Conservation (phyloP, 1,139 yeast genomes). For the Kluyveromyces marxianus region DNA sequence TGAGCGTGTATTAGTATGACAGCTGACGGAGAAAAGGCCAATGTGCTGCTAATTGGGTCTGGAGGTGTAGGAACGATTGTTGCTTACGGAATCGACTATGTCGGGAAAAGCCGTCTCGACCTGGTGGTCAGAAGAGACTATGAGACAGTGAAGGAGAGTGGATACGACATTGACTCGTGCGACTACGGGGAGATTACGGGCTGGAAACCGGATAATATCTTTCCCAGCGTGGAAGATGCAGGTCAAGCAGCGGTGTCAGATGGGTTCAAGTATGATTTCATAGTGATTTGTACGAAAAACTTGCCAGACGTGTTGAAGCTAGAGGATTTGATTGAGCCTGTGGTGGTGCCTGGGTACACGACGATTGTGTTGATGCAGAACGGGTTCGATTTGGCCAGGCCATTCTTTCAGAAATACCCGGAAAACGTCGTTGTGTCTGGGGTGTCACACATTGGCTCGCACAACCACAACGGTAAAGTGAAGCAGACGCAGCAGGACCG, state of each 20-base stretch:
- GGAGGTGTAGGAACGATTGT: conserved; percentile 58
- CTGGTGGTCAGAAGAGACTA: conserved; percentile 50
- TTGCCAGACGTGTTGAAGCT: conserved; percentile 43
- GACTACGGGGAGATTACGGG: conserved; percentile 42
- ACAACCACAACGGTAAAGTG: conserved; percentile 27
- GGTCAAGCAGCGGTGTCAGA: conserved; percentile 12
- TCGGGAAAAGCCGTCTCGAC: conserved; percentile 37
- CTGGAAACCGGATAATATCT: conserved; percentile 47
- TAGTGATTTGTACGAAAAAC: conserved; percentile 46
- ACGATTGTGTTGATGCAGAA: conserved; percentile 46
- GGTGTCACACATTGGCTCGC: conserved; percentile 40
- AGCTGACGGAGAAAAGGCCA: conserved; percentile 9
- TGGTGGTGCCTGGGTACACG: conserved; percentile 32
- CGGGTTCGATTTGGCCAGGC: conserved; percentile 48
- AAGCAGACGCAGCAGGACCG: conserved; percentile 33
- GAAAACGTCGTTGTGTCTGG: conserved; percentile 42
- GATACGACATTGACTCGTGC: conserved; percentile 43
- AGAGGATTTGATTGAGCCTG: conserved; percentile 44
- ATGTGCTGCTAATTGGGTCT: conserved; percentile 40
- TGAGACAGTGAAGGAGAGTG: conserved; percentile 31
- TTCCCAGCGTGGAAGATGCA: conserved; percentile 38
- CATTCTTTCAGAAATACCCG: conserved; percentile 41
- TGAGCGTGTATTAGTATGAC: background rate
- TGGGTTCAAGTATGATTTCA: conserved; percentile 40
- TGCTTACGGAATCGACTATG: conserved; percentile 42